Percentiles rank a stretch among this genome's conserved stretches.
These are phyloP conservation scores for Fomitopsis serialis DNA, from an alignment of 768 basidiomycete genomes.

Conservation along the genomic window DNA sequence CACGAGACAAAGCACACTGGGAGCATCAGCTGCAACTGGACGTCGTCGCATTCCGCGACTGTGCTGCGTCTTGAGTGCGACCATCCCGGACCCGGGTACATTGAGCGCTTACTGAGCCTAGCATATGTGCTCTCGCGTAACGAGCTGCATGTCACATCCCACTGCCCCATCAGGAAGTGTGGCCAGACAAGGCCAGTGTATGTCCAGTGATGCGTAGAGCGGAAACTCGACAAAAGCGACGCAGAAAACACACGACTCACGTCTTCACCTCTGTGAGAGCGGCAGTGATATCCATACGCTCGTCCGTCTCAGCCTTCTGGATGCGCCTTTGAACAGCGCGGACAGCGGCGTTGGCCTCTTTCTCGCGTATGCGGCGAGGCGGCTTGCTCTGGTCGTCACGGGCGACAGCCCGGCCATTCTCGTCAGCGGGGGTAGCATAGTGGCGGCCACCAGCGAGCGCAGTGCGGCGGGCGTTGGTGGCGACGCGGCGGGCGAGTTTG, in stretches of 20 bases:
- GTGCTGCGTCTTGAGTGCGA: too few relatives aligned
- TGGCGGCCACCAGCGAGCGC: neutral
- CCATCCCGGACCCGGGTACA: too few relatives aligned
- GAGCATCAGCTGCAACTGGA: too few relatives aligned
- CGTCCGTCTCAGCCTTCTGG: slow-evolving; percentile 37
- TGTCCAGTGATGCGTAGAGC: neutral
- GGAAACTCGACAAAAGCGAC: neutral
- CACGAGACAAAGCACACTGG: too few relatives aligned
- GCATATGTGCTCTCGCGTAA: too few relatives aligned
- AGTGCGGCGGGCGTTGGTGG: neutral
- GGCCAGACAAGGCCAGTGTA: neutral
- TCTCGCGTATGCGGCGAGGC: too few relatives aligned
- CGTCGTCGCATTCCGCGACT: too few relatives aligned
- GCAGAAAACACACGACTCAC: slow-evolving; percentile 20
- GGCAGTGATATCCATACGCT: slow-evolving; percentile 33
- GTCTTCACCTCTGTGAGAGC: slow-evolving; percentile 31
- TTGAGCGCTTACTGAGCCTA: too few relatives aligned
- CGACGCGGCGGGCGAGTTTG: neutral
- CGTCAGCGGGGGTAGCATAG: neutral
- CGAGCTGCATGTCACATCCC: too few relatives aligned
- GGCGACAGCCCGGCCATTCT: neutral
- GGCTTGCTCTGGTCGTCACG: neutral
- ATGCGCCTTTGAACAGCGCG: neutral
- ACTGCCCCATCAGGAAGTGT: too few relatives aligned
- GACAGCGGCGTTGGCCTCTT: neutral